These are phyloP conservation scores for Nannochloris sp. DNA, from an alignment of 139 green algal genomes.

Conservation along the genomic window DNA sequence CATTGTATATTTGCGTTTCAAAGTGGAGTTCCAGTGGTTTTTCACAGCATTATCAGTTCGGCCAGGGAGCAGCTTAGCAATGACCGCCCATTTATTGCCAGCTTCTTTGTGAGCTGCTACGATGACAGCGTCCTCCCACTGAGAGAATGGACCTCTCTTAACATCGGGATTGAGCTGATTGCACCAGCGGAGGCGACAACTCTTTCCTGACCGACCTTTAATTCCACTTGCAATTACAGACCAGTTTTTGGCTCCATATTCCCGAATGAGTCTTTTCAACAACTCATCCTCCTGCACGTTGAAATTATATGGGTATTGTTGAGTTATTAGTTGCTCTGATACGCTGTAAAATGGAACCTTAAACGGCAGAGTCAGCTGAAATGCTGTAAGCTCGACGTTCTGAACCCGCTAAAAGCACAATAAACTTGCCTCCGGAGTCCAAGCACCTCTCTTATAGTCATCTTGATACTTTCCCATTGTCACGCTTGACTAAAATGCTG, in stretches of 20 bases:
- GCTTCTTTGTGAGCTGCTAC: constrained; percentile 50
- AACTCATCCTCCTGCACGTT: constrained; percentile 62
- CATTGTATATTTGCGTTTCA: constrained; percentile 47
- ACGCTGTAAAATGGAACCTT: background rate
- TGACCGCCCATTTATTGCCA: constrained; percentile 71
- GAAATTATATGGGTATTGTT: background rate
- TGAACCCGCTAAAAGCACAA: background rate
- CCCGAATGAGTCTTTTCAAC: constrained; percentile 44
- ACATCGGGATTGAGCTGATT: constrained; percentile 78
- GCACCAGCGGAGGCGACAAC: constrained; percentile 75
- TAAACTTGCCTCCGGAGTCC: constrained; percentile 54
- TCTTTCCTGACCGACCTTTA: constrained; percentile 71
- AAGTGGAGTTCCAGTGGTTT: constrained; percentile 76
- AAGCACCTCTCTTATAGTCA: constrained; percentile 63
- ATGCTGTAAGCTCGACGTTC: no score
- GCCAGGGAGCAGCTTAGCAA: constrained; percentile 70
- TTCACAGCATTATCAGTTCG: constrained; percentile 74
- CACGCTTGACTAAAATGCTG: no score
- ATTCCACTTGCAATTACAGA: constrained; percentile 69
- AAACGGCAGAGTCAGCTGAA: background rate
- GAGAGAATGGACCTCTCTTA: constrained; percentile 63
- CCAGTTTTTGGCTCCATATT: constrained; percentile 73
- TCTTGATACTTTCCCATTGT: no score
- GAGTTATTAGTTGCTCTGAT: background rate
- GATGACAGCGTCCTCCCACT: constrained; percentile 68